Evolutionary conservation across 1,284 basidiomycete species (phyloP), one percentile per base, ranked within the genome.

Genomic region (Ganoderma sinense): DNA sequence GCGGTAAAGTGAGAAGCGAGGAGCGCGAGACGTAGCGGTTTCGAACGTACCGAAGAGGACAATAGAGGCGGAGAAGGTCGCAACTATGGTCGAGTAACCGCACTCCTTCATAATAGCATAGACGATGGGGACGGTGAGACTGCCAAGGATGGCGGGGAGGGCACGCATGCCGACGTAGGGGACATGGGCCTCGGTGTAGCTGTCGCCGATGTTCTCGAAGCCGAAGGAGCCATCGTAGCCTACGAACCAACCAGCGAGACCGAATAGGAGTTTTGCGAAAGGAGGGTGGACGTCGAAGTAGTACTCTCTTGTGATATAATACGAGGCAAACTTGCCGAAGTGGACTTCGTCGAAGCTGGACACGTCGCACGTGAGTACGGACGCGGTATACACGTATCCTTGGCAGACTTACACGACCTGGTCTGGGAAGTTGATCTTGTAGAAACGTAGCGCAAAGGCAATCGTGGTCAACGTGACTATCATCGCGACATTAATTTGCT

Each of bases 271-370:
- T 80, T 98, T 98, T 59, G 97, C 96, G 65, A 98, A 91, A 18
- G 97, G 97, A 51, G 97, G 97, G 78, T 99, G 98, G 4, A 99
- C 98, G 81, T 99, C 98, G 85, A 99, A 99, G 84, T 99, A 99
- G 84, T 98, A 99, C 82, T 98, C 90, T 73, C 96, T 87, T 66
- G 86, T 85, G 76, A 98, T 91, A 82, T 98, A 98, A 81, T 96
- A 94, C 7, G 94, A 90, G 23, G 97, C 96, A 81, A 99, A 97
- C 83, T 95, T 96, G 72, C 96, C 96, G 78, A 98, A 98, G 79
- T 98, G 97, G 16, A 98, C 97, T 84, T 98, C 97, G 80, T 98
- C 97, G 81, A 98, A 98, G 51, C 96, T 97, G 67, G 10, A 69
- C 23, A 51, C 26, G 43, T 43, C 53, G 63, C 31, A 60, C 45